These are phyloP conservation scores for Postia placenta DNA, from an alignment of 768 basidiomycete genomes.

Conservation along the genomic window DNA sequence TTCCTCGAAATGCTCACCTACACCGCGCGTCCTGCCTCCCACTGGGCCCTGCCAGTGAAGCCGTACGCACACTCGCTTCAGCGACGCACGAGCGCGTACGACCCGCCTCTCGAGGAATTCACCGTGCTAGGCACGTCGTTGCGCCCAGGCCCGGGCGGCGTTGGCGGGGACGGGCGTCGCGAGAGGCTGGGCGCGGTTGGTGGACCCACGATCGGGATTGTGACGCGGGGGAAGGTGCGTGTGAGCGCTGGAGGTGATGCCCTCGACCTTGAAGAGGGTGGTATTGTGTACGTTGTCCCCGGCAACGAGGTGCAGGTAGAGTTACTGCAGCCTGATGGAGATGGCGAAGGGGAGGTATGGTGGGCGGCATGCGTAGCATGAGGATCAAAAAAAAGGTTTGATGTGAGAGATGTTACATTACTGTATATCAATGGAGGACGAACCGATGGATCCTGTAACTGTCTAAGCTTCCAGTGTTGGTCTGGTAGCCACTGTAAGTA, in stretches of 20 bases:
- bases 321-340: conserved; percentile 7
- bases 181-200: conserved; percentile 10
- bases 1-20: conserved; percentile 23
- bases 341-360: conserved; percentile 20
- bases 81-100: conserved; percentile 16
- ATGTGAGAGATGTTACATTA: neutral
- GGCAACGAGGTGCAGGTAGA: conserved; percentile 14
- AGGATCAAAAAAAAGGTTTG: neutral
- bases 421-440: too few species aligned
- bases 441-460: too few species aligned
- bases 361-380: conserved; percentile 15
- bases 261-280: conserved; percentile 15
- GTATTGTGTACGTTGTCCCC: conserved; percentile 18
- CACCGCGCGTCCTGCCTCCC: conserved; percentile 17
- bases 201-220: conserved; percentile 23
- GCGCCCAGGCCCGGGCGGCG: neutral
- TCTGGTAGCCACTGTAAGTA: too few species aligned
- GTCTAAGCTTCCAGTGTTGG: too few species aligned
- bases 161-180: neutral
- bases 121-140: conserved; percentile 21
- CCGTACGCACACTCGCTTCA: conserved; percentile 11
- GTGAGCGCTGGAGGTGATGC: conserved; percentile 11
- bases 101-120: conserved; percentile 24
- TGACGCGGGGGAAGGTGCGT: conserved; percentile 13
- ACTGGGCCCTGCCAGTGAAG: conserved; percentile 16